These are phyloP conservation scores for Podila horticola DNA, from an alignment of 192 early-diverging fungal genomes.

Conservation along the genomic window DNA sequence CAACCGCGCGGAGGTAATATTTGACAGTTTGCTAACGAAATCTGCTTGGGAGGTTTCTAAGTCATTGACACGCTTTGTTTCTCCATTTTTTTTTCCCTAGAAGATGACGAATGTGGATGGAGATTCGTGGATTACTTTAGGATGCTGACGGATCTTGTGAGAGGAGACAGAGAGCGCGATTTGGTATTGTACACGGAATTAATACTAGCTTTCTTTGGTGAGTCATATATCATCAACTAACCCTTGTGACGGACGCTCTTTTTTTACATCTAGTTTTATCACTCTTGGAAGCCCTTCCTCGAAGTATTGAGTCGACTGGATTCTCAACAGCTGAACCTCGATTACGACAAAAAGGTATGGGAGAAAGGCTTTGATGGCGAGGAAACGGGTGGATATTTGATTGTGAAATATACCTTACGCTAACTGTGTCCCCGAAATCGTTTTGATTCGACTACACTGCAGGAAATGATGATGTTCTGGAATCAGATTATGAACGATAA, in stretches of 20 bases:
- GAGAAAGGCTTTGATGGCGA: not conserved
- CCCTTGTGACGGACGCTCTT: not conserved
- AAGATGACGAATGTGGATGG: conserved; percentile 34
- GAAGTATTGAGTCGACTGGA: conserved; percentile 27
- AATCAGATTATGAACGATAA: conserved; percentile 30
- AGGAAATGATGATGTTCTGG: conserved; percentile 52
- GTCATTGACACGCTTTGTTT: not conserved
- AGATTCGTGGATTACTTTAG: conserved; percentile 42
- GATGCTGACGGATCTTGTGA: conserved; percentile 24
- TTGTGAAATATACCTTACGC: not conserved
- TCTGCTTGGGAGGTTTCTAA: not conserved
- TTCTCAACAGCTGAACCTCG: conserved; percentile 27
- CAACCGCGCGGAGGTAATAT: conserved; percentile 27
- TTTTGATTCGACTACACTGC: not conserved
- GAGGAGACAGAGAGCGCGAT: conserved; percentile 18
- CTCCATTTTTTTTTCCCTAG: not conserved
- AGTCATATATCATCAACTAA: not conserved
- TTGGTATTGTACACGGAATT: not conserved
- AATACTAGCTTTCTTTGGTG: not conserved
- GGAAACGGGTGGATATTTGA: not conserved
- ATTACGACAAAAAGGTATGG: conserved; percentile 44
- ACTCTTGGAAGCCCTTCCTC: conserved; percentile 20
- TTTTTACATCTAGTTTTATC: conserved; percentile 9
- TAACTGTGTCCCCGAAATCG: not conserved
- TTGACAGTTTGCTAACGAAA: not conserved